These are phyloP conservation scores for Fusarium hainanense DNA, from an alignment of 2,329 filamentous ascomycete species.

Conservation along the genomic window DNA sequence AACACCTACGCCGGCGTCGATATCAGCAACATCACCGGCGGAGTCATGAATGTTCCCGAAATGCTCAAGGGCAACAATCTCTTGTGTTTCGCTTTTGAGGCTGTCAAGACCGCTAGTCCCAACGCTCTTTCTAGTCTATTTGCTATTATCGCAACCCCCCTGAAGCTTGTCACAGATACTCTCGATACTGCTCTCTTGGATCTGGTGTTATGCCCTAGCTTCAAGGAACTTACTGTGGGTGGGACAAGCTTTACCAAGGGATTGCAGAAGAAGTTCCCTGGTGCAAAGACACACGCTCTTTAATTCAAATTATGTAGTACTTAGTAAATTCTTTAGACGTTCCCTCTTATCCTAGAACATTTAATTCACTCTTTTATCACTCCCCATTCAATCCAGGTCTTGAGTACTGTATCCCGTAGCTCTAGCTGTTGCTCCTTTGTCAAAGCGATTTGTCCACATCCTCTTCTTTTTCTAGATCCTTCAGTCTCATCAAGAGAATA, in stretches of 20 bases:
- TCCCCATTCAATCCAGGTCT: neutral
- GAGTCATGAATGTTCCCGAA: slow-evolving; percentile 17
- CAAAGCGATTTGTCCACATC: accelerated
- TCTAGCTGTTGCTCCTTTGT: neutral
- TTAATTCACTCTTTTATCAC: neutral
- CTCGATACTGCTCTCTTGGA: neutral
- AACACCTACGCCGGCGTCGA: slow-evolving; percentile 23
- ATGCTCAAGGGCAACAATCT: slow-evolving; percentile 21
- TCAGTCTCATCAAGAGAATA: neutral
- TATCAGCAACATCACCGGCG: slow-evolving; percentile 8
- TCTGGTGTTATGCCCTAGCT: slow-evolving; percentile 4
- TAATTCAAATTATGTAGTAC: neutral
- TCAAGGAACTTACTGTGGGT: slow-evolving; percentile 17
- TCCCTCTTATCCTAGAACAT: neutral
- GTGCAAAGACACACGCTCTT: neutral
- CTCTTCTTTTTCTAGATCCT: neutral
- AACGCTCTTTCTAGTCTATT: slow-evolving; percentile 14
- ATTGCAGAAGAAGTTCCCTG: slow-evolving; percentile 5
- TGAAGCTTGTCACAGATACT: slow-evolving; percentile 3
- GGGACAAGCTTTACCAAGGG: neutral
- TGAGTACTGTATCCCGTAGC: neutral
- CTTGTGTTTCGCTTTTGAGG: slow-evolving; percentile 22
- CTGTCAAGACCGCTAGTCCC: slow-evolving; percentile 9
- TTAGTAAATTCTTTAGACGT: neutral
- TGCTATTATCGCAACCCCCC: neutral